Percentiles rank a stretch among this genome's conserved stretches.
Conservation (phyloP, 2,329 filamentous ascomycete species). For the Nectriaceae sp. region DNA sequence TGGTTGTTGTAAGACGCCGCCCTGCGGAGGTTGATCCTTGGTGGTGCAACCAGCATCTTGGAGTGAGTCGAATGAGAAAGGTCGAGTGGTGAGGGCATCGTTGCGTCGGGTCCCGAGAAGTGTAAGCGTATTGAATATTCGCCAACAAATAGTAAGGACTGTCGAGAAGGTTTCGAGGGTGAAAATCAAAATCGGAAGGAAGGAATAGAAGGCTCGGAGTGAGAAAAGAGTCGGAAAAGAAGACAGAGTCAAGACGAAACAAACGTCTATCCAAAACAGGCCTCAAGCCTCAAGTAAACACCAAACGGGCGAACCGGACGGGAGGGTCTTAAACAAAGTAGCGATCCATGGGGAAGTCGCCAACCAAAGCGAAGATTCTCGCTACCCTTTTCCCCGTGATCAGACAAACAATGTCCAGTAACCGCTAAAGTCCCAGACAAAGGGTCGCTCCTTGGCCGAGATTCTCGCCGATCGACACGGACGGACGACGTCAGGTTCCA, state of each 20-base stretch:
- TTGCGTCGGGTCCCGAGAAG: conserved; percentile 10
- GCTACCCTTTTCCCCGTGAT: neutral
- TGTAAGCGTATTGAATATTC: conserved; percentile 3
- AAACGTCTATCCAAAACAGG: conserved; percentile 11
- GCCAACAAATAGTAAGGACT: conserved; percentile 12
- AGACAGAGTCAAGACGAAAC: conserved; percentile 6
- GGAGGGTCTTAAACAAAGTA: conserved; percentile 4
- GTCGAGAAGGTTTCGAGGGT: conserved; percentile 6
- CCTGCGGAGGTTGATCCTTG: conserved; percentile 60
- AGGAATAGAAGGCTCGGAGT: neutral
- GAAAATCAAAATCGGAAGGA: neutral
- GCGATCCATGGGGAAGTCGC: conserved; percentile 8
- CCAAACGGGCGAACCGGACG: conserved; percentile 12
- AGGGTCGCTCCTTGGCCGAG: neutral
- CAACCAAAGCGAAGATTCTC: neutral
- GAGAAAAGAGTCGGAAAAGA: neutral
- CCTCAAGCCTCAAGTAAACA: conserved; percentile 12
- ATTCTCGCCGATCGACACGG: neutral
- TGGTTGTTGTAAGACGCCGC: conserved; percentile 58
- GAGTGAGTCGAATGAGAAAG: conserved; percentile 45
- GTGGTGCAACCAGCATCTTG: conserved; percentile 55
- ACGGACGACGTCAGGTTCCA: neutral
- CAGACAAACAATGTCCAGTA: neutral
- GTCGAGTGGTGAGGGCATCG: conserved; percentile 51
- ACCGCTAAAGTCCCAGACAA: neutral